Evolutionary conservation across 2,329 filamentous ascomycete genomes (phyloP).

Genomic region (Clonostachys rosea): DNA sequence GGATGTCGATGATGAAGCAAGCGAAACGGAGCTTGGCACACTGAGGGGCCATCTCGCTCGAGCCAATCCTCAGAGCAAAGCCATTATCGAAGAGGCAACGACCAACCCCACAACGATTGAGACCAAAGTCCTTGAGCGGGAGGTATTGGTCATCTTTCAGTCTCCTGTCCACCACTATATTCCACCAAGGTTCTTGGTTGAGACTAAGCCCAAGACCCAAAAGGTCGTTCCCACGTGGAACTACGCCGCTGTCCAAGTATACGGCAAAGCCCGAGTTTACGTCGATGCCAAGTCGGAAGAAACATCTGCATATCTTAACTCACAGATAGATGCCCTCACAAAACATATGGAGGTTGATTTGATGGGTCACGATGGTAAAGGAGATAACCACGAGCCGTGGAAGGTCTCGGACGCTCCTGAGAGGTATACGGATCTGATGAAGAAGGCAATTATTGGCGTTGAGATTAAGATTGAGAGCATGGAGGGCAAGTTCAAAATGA

Average conservation of each 20-base stretch:
- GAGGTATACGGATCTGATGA: slow-evolving; percentile 49
- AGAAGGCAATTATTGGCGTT: slow-evolving; percentile 56
- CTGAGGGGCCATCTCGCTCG: slow-evolving; percentile 60
- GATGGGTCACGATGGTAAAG: slow-evolving; percentile 46
- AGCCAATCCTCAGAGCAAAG: slow-evolving; percentile 59
- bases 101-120: slow-evolving; percentile 7
- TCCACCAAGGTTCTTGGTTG: slow-evolving; percentile 63
- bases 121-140: slow-evolving; percentile 32
- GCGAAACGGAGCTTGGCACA: slow-evolving; percentile 27
- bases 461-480: slow-evolving; percentile 51
- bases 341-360: slow-evolving; percentile 42
- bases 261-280: slow-evolving; percentile 51
- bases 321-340: slow-evolving; percentile 49
- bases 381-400: slow-evolving; percentile 39
- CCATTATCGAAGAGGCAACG: slow-evolving; percentile 43
- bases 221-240: slow-evolving; percentile 72
- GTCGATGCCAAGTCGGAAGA: slow-evolving; percentile 39
- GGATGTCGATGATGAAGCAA: slow-evolving; percentile 37
- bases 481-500: slow-evolving; percentile 64
- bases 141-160: slow-evolving; percentile 61
- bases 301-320: slow-evolving; percentile 40
- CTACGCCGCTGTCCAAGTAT: slow-evolving; percentile 61
- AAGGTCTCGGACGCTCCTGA: slow-evolving; percentile 51
- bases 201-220: slow-evolving; percentile 58
- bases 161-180: slow-evolving; percentile 57